Percentiles rank a stretch among this genome's conserved stretches.
Conservation (phyloP, 208 protist species). For the Naegleria fowleri region DNA sequence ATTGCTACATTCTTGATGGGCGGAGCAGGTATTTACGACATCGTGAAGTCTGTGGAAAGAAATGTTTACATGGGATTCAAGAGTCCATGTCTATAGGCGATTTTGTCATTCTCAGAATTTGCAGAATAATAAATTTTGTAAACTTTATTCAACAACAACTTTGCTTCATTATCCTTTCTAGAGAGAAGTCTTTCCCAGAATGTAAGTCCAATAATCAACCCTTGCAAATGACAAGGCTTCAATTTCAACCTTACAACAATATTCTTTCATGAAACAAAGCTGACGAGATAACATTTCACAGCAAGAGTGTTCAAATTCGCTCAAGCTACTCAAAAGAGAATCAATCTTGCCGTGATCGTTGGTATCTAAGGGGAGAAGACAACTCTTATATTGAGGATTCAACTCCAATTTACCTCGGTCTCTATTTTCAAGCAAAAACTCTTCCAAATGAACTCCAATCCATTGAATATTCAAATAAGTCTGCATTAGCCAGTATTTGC, state of each 20-base stretch:
- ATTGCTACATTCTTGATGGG: background rate
- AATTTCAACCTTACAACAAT: background rate
- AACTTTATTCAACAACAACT: too few species aligned
- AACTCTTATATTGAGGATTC: background rate
- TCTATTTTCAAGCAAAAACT: background rate
- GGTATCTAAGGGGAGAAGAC: background rate
- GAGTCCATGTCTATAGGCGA: background rate
- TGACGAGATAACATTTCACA: background rate
- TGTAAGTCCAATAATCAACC: background rate
- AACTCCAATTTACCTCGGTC: background rate
- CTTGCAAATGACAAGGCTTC: background rate
- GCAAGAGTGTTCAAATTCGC: background rate
- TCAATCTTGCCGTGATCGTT: background rate
- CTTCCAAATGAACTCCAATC: background rate
- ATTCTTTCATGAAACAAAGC: background rate
- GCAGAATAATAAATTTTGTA: too few species aligned
- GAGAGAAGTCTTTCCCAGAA: background rate
- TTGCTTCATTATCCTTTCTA: too few species aligned
- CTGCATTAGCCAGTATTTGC: background rate
- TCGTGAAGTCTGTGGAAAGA: background rate
- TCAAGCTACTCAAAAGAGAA: background rate
- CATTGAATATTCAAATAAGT: background rate
- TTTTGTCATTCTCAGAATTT: too few species aligned
- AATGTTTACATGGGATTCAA: constrained; percentile 11
- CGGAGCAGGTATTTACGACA: background rate